Evolutionary conservation across 2,329 filamentous ascomycete species (phyloP), one percentile per base, ranked within the genome.

Genomic region (Aspergillus fijiensis): DNA sequence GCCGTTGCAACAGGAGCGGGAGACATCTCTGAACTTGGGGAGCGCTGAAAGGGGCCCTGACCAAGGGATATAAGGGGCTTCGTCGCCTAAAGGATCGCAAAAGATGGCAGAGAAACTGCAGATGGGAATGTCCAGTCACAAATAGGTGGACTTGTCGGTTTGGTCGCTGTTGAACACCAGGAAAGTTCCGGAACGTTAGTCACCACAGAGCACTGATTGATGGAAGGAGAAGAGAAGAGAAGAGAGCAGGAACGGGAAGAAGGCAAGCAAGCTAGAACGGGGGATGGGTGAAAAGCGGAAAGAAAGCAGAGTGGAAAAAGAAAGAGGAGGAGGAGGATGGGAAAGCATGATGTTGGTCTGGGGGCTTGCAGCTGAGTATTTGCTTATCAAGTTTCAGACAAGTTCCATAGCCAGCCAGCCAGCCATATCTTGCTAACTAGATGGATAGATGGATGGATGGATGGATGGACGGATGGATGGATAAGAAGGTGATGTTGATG

Each of bases 21-120:
- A 74, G 79, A 82, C 80, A 82, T 82, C 59, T 72, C 64, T 80
- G 79, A 86, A 90, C 89, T 79, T 68, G 66, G 78, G 82, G 79
- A 76, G 75, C 74, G 74, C 79, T 82, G 80, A 81, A 84, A 82
- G 80, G 86, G 88, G 90, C 91, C 94, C 93, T 95, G 94, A 98
- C 94, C 94, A 96, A 97, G 94, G 93, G 91, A 90, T 82, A 70
- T 81, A 87, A 85, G 60, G 82, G 88, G 91, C 90, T 92, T 92
- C 91, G 85, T 93, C 85, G 91, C 91, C 76, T 75, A 67, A 70
- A 71, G 69, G 65, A 65, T 64, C 55, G 63, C 60, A 53, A 61
- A 53, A 58, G 61, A 50, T 14, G 21, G 56, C 52, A 52, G 57
- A 39, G 45, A 51, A 57, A 49, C 35, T 19, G 31, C n/a, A 49